phyloP scores from a whole-genome alignment of 495 filamentous ascomycete genomes.

The Saxophila tyrrhenica region DNA sequence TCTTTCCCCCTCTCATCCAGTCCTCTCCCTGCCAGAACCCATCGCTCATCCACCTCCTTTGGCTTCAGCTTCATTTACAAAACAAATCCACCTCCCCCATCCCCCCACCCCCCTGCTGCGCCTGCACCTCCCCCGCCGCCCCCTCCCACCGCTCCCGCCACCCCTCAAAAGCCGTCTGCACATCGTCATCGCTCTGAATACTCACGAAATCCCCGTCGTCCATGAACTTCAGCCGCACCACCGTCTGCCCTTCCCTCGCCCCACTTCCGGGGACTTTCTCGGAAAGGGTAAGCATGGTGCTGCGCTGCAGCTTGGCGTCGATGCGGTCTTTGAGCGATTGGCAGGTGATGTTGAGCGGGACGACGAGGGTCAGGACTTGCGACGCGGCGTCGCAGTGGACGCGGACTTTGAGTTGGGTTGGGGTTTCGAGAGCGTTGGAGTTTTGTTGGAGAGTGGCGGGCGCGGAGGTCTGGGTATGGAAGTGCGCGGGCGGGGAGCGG shows the following conservation, averaged over 20 bases:
- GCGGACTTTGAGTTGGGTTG: constrained; percentile 80
- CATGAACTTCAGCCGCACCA: constrained; percentile 72
- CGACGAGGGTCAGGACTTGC: constrained; percentile 76
- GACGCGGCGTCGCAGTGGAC: constrained; percentile 70
- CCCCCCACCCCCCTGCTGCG: neutral
- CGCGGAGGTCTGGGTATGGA: constrained; percentile 2
- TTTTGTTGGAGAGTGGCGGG: constrained; percentile 4
- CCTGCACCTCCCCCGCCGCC: neutral
- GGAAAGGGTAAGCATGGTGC: constrained; percentile 68
- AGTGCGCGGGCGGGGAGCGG: neutral
- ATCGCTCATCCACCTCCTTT: neutral
- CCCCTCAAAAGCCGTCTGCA: constrained; percentile 84
- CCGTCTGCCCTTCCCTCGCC: constrained; percentile 18
- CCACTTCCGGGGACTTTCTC: constrained; percentile 38
- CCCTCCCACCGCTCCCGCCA: constrained; percentile 60
- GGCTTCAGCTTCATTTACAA: neutral
- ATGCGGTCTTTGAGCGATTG: constrained; percentile 91
- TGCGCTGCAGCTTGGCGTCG: constrained; percentile 79
- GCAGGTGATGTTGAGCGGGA: constrained; percentile 84
- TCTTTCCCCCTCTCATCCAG: neutral
- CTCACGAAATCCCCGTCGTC: constrained; percentile 92
- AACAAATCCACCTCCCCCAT: neutral
- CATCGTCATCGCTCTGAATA: constrained; percentile 89
- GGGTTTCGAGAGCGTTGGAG: constrained; percentile 11
- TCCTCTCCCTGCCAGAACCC: neutral